Base-by-base conservation (phyloP, 164 flowering plant species). In the Berberis thunbergii region DNA sequence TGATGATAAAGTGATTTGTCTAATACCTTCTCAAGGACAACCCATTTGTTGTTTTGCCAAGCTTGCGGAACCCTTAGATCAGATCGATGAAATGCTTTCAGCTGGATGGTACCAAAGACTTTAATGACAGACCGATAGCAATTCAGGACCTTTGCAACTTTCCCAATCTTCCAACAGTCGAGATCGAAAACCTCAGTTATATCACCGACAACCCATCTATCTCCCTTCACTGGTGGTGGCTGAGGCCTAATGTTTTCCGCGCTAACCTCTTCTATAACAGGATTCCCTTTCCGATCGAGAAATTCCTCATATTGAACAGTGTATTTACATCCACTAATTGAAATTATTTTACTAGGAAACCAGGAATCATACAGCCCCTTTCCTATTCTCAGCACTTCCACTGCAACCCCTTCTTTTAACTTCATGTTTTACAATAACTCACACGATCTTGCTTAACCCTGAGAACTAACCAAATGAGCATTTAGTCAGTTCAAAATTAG, bases 171-270 rank as follows among this genome's bases (percentile, higher is more conserved):
- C 80, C 80, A 77, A 65, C 67, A 71, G 5, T 54, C 55, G 66
- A 45, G 4, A 58, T 71, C 74, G 46, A 66, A 71, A 45, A 63
- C 74, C 54, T 71, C 74, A 13, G 65, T 71, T 26, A 73, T 49
- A 67, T 78, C 76, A 69, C 78, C 81, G 66, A 61, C 46, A 54
- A 40, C 59, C 81, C 81, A 78, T 60, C 41, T 64, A 26, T 70
- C 65, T 13, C 13, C 44, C 43, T 49, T 41, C 12, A n/a, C 13
- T 4, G 59, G 52, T 46, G 68, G 74, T 43, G 81, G 78, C 45
- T n/a, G 62, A 58, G 81, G 75, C 70, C 78, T 70, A 49, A 73
- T 55, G 59, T 66, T 50, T 64, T 55, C 62, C 55, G 6, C 7
- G 4, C 5, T 43, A 26, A 74, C 73, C 67, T 59, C 69, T 62